Evolutionary conservation across 2,329 filamentous ascomycete genomes (phyloP).

Genomic region (Xenosphaeropsis pyriputrescens): DNA sequence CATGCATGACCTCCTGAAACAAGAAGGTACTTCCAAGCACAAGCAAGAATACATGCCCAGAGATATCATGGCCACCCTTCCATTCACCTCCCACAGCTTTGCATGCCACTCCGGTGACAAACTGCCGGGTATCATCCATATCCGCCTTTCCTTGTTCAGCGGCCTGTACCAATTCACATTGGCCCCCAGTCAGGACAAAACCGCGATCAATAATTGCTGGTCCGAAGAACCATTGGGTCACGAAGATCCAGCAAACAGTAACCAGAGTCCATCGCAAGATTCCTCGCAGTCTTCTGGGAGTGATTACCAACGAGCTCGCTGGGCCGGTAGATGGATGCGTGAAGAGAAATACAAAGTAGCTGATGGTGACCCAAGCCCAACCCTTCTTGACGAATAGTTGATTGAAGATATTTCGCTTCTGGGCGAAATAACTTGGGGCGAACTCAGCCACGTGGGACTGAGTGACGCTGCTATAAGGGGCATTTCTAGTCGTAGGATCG

Average conservation of each 20-base stretch:
- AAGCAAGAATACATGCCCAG: conserved; percentile 86
- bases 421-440: conserved; percentile 78
- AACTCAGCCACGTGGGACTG: conserved; percentile 48
- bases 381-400: conserved; percentile 86
- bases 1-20: conserved; percentile 61
- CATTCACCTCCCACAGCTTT: conserved; percentile 71
- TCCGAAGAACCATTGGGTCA: conserved; percentile 97
- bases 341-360: conserved; percentile 55
- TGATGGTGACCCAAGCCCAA: conserved; percentile 78
- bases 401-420: conserved; percentile 89
- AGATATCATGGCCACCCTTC: conserved; percentile 93
- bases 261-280: conserved; percentile 53
- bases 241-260: conserved; percentile 67
- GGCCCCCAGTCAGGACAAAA: conserved; percentile 78
- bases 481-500: conserved; percentile 53
- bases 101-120: conserved; percentile 66
- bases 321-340: conserved; percentile 46
- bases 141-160: conserved; percentile 28
- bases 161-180: conserved; percentile 49
- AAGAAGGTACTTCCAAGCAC: conserved; percentile 73
- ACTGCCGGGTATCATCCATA: conserved; percentile 29
- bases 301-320: conserved; percentile 23
- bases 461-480: conserved; percentile 42
- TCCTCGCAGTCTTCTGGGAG: conserved; percentile 38
- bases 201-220: conserved; percentile 78